phyloP scores from a whole-genome alignment of 805 yeast species.

The Metschnikowia kofuensis region DNA sequence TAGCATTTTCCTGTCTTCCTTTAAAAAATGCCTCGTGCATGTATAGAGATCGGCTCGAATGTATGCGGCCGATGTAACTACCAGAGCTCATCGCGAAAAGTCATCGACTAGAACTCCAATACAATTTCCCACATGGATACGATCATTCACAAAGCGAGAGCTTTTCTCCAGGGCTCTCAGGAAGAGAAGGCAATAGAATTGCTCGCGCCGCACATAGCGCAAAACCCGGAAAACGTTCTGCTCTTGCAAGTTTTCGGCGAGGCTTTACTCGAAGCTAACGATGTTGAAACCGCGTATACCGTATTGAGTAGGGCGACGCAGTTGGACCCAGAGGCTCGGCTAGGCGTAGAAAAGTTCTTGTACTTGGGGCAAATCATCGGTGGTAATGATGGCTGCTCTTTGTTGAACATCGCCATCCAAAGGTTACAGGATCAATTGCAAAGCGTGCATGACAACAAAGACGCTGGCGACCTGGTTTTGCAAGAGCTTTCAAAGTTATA shows the following conservation, averaged over 20 bases:
- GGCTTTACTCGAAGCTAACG: constrained; percentile 72
- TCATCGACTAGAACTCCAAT: background rate
- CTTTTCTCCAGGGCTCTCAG: constrained; percentile 45
- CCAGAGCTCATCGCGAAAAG: constrained; percentile 14
- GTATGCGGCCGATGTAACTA: background rate
- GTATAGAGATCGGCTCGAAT: too few species aligned
- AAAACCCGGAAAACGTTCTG: constrained; percentile 34
- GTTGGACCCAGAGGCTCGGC: constrained; percentile 61
- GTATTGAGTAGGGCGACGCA: constrained; percentile 58
- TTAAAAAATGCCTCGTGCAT: too few species aligned
- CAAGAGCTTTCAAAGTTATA: constrained; percentile 26
- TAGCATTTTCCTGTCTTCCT: too few species aligned
- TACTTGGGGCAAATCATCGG: constrained; percentile 91
- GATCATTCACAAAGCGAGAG: constrained; percentile 37
- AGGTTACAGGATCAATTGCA: constrained; percentile 39
- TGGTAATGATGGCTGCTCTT: constrained; percentile 66
- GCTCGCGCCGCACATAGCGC: constrained; percentile 37
- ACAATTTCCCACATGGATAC: constrained; percentile 11
- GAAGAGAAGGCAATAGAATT: constrained; percentile 53
- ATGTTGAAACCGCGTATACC: constrained; percentile 74
- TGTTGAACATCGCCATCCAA: constrained; percentile 61
- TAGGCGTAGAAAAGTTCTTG: constrained; percentile 79
- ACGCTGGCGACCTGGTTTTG: constrained; percentile 23
- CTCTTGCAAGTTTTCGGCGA: constrained; percentile 70
- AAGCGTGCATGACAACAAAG: constrained; percentile 25